Base-by-base conservation (phyloP, 2,329 filamentous ascomycete species). In the Escovopsis sp. region DNA sequence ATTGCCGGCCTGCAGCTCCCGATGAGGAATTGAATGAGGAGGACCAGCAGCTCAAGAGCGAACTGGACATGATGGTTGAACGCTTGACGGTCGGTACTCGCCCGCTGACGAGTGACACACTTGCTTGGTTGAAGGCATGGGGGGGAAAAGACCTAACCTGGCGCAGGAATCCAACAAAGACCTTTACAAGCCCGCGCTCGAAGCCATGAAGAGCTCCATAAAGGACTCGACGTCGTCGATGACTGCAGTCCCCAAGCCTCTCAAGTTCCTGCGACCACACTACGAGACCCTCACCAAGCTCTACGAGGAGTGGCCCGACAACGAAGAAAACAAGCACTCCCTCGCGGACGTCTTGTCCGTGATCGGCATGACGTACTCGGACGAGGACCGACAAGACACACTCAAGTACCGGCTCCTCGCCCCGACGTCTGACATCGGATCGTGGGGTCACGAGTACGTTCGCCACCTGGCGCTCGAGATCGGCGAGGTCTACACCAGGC, bases 181-280 rank as follows among this genome's bases (percentile, higher is more conserved):
- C 45, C 81, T 96, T 52, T 95, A 96, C 70, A 89, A 88, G 62
- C 77, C 88, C 45, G 84, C 91, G 42, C 71, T 98, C 51, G 88
- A 96, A 64, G 83, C 87, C 51, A 95, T 98, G 78, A 96, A 95
- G 71, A 86, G 81, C 56, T 93, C 86, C 59, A 98, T 98, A 72
- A 96, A 95, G 71, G 98, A 91, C 43, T 94, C 91, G 45, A 98
- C 91, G 51, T 96, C 88, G 45, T 98, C 93, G 37, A 98, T 98
- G 91, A 98, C 91, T 39, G 91, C 91, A 45, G 91, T 98, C 47
- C 91, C 93, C 20, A 98, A 98, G 67, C 91, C 91, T 30, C 74
- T 98, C 55, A 98, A 98, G 66, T 98, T 98, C 63, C 76, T 98
- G 49, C 79, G 91, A 68, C 91, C 89, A 51, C 89, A 98, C 64